A percentile compares a stretch with the other conserved stretches of the same genome.
phyloP scores from a whole-genome alignment of 148 eudicot genomes.

The Cornus florida region DNA sequence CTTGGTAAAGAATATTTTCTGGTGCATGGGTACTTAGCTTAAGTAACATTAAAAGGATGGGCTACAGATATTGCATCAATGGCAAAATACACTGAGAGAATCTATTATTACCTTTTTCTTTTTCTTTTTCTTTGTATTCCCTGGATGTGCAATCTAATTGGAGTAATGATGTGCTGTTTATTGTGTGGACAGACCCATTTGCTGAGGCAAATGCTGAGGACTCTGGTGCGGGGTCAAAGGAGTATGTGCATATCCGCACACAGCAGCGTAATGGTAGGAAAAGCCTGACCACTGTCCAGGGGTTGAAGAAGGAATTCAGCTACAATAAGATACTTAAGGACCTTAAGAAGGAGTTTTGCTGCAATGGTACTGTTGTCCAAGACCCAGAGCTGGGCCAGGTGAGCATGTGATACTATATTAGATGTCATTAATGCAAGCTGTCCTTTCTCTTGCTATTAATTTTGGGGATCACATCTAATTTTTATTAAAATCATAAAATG shows the following conservation, averaged over 20 bases:
- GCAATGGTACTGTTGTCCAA: constrained; percentile 5
- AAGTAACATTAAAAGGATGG: neutral
- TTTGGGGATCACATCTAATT: neutral
- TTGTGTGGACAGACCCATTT: neutral
- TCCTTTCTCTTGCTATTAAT: neutral
- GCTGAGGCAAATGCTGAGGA: constrained; percentile 1
- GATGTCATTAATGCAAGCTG: neutral
- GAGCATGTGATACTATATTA: neutral
- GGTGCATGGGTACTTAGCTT: neutral
- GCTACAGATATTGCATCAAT: neutral
- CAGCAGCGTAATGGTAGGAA: constrained; percentile 1
- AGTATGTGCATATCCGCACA: neutral
- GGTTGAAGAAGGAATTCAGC: neutral
- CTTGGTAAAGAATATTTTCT: too few relatives aligned
- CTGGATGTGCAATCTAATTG: neutral
- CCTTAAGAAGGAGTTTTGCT: constrained; percentile 2
- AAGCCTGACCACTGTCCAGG: neutral
- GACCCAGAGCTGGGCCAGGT: neutral
- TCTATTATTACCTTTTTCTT: neutral
- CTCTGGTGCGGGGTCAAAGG: neutral
- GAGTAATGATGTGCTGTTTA: neutral
- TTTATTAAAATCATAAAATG: neutral
- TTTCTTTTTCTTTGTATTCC: neutral
- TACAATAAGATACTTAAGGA: constrained; percentile 3
- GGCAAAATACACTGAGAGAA: neutral